These are phyloP conservation scores for Yamadazyma jaroonii DNA, from an alignment of 1,139 yeast genomes.

Conservation along the genomic window DNA sequence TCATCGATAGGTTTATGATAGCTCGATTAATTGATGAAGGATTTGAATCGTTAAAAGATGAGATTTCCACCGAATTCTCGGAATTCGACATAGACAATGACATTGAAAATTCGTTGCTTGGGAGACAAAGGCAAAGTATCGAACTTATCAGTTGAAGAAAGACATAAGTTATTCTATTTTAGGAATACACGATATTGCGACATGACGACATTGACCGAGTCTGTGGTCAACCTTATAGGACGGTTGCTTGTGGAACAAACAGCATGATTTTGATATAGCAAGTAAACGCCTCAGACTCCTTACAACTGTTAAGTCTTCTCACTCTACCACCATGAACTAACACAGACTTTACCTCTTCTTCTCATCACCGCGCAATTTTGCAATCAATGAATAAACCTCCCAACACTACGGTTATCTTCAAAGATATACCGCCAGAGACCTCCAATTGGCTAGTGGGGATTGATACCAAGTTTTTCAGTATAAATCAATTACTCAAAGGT, in stretches of 20 bases:
- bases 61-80: slow-evolving; percentile 7
- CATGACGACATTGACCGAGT: neutral
- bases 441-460: slow-evolving; percentile 25
- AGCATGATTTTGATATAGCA: too few species aligned
- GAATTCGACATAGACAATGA: slow-evolving; percentile 9
- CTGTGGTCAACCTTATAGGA: too few species aligned
- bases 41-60: slow-evolving; percentile 22
- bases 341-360: neutral
- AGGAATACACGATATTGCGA: neutral
- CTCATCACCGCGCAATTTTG: neutral
- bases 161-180: neutral
- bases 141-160: slow-evolving; percentile 23
- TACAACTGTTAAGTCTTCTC: too few species aligned
- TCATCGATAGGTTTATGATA: slow-evolving; percentile 39
- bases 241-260: too few species aligned
- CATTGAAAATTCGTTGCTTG: slow-evolving; percentile 5
- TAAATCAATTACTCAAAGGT: slow-evolving; percentile 21
- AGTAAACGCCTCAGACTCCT: too few species aligned
- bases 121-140: slow-evolving; percentile 21
- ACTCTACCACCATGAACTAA: neutral
- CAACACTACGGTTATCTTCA: slow-evolving; percentile 20
- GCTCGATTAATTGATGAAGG: slow-evolving; percentile 29
- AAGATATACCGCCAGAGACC: slow-evolving; percentile 16
- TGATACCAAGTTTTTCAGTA: slow-evolving; percentile 27
- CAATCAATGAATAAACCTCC: slow-evolving; percentile 20